A percentile compares a stretch with the other conserved stretches of the same genome.
Evolutionary conservation across 352 stramenopile genomes (phyloP).

Genomic region (Blastocystis sp.): DNA sequence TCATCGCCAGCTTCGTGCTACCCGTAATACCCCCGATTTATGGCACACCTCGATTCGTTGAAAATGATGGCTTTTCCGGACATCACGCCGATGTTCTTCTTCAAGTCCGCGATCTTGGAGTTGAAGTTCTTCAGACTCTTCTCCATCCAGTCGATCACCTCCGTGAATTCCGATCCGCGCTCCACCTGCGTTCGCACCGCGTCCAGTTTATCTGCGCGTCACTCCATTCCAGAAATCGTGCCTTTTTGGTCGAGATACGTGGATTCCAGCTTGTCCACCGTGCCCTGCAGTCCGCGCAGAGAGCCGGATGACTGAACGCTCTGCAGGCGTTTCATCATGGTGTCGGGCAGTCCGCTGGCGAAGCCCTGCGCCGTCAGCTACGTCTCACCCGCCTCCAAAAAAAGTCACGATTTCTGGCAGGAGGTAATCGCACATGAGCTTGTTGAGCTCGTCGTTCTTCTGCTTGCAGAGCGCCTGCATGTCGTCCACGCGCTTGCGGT

Average conservation of each 20-base stretch:
- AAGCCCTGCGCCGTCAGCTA: conserved; percentile 36
- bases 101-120: conserved; percentile 8
- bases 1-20: conserved; percentile 14
- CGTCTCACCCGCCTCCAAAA: background rate
- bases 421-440: conserved; percentile 30
- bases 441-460: background rate
- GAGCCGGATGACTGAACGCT: background rate
- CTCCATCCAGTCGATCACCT: conserved; percentile 13
- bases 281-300: background rate
- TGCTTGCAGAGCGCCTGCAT: background rate
- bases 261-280: background rate
- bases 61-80: conserved; percentile 22
- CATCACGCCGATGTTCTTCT: background rate
- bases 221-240: background rate
- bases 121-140: conserved; percentile 1
- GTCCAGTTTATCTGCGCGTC: conserved; percentile 3
- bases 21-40: background rate
- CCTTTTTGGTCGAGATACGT: background rate
- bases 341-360: background rate
- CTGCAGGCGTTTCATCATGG: conserved; percentile 5
- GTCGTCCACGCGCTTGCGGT: background rate
- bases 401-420: conserved; percentile 44
- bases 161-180: background rate
- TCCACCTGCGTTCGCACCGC: conserved; percentile 13
- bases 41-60: conserved; percentile 9